Evolutionary conservation across 2,329 filamentous ascomycete species (phyloP), one percentile per base, ranked within the genome.

Genomic region (Trichoderma gracile): DNA sequence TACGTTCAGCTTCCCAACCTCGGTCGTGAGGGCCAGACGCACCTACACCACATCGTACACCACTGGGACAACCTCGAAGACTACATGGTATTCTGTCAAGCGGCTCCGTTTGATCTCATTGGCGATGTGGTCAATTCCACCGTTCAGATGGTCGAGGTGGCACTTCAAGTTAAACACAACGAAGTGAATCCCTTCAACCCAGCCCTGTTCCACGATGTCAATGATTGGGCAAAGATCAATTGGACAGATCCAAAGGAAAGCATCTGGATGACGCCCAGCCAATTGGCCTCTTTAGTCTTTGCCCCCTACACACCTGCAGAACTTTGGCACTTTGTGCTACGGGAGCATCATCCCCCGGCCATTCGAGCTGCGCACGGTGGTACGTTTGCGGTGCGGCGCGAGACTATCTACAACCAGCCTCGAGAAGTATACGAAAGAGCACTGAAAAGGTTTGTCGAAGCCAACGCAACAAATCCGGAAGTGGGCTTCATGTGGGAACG

Each of bases 401-500:
- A 65, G 43, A 65, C 63, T 15, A 65, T 65, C 5, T 15, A 43
- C 7, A 65, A 52, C 14, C 63, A 43, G 5, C 58, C 63, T 12
- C 42, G 21, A 27, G 42, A 65, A 38, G 63, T 61, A 25, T 65
- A 62, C 14, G 30, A 56, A 19, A 55, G 50, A 9, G 63, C 63
- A 0, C 10, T 65, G 23, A 9, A 61, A 21, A 49, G 21, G 23
- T 65, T 65, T 38, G n/a, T 42, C n/a, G 43, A 63, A 17, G 57
- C 40, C 30, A 63, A 65, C 3, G 27, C 21, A 21, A 50, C 27
- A 14, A 65, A 65, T 19, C 63, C 63, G 15, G 58, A 62, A 43
- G 27, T 62, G 3, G 63, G 63, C 25, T 65, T 65, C 30, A 63
- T 55, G 23, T 63, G 57, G 63, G 63, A 65, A 27, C 47, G 63